Base-by-base conservation (phyloP, 2,329 filamentous ascomycete genomes). In the Verticillium albo-atrum region DNA sequence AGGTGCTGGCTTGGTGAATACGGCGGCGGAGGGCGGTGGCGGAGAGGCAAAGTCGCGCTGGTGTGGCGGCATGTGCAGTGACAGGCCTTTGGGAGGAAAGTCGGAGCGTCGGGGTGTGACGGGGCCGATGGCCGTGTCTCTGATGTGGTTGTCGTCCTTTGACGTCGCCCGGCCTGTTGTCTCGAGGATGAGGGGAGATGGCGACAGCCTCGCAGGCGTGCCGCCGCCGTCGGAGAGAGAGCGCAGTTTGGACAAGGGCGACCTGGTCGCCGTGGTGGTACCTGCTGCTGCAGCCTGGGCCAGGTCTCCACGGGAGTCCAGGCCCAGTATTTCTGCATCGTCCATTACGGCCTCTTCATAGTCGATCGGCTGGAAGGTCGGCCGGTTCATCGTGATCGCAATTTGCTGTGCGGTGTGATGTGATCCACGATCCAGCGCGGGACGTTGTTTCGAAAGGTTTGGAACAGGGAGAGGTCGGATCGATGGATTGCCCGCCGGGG, bases 61-160 rank as follows among this genome's bases (percentile, higher is more conserved):
- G 42, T 50, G 81, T 65, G 77, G 79, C 28, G 89, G 85, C 80
- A 92, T 84, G 69, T 92, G 88, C 65, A 93, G 75, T 25, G 88
- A 87, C 60, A 95, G 79, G 42, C 86, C 87, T 59, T 86, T 83
- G 35, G 81, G 72, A 56, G 85, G 78, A 62, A 89, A 83, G 51
- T 85, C 84, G 56, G 87, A 81, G 63, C 89, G 83, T 61, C 86
- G 83, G n/a, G 92, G 91, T 7, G 91, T 96, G 54, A 83, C 82
- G n/a, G 89, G 88, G 35, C 69, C 60, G 57, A 59, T 66, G 27
- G 69, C 67, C 55, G 68, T 50, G 65, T 77, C 73, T 51, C 76
- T 73, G 59, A 89, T 76, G 58, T 78, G 79, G 68, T 80, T 86
- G 68, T 91, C 89, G 74, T 91, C 88, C 71, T 89, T 89, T 60